Conservation (phyloP, 2,329 filamentous ascomycete genomes). For the Colletotrichum liriopes region DNA sequence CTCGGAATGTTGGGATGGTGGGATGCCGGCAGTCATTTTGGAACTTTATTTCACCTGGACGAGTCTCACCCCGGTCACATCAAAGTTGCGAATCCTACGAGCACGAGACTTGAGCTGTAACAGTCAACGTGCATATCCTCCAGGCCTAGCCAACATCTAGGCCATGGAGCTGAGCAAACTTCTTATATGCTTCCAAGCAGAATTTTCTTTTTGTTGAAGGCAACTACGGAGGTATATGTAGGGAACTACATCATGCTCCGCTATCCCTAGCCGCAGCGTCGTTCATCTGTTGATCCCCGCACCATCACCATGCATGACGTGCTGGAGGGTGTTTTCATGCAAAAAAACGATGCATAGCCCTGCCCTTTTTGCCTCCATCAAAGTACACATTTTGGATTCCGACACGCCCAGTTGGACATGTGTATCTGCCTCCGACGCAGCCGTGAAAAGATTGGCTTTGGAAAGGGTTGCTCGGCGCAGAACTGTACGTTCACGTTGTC, state of each 20-base stretch:
- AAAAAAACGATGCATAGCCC: neutral
- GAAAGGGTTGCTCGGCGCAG: neutral
- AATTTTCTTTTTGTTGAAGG: neutral
- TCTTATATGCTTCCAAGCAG: neutral
- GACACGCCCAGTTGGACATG: neutral
- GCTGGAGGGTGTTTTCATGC: slow-evolving; percentile 8
- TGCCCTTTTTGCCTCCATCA: neutral
- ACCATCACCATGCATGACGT: slow-evolving; percentile 1
- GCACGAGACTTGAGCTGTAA: neutral
- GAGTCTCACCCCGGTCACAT: neutral
- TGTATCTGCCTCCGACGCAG: neutral
- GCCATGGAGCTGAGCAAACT: neutral
- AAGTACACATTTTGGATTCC: neutral
- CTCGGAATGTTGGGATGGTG: neutral
- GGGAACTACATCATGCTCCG: neutral
- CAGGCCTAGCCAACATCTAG: neutral
- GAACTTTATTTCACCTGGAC: no score
- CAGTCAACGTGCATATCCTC: neutral
- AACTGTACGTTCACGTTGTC: neutral
- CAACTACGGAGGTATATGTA: neutral
- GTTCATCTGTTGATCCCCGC: slow-evolving; percentile 3
- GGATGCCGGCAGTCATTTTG: neutral
- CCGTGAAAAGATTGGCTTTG: neutral
- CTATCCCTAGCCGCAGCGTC: neutral
- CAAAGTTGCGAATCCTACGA: neutral